Evolutionary conservation across 306 rosid species (phyloP).

Genomic region (Malus sieversii): DNA sequence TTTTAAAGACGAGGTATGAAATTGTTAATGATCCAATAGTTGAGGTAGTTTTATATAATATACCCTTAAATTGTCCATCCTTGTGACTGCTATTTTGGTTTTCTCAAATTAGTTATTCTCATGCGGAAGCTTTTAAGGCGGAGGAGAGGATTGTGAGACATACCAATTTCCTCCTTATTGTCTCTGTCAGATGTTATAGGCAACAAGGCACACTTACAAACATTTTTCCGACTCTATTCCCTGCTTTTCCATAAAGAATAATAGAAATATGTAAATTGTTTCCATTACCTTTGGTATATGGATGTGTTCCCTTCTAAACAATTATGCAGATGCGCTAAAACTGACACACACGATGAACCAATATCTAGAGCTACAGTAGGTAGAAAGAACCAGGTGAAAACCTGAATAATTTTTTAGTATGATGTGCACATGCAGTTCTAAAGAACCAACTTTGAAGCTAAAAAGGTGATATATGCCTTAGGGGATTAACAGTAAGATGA

Average conservation of each 20-base stretch:
- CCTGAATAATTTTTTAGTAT: neutral
- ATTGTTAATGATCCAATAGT: too few species aligned
- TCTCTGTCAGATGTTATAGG: neutral
- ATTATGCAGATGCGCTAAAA: neutral
- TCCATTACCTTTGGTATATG: neutral
- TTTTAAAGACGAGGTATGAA: too few species aligned
- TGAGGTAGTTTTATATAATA: too few species aligned
- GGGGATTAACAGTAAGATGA: neutral
- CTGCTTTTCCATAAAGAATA: neutral
- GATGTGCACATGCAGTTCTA: neutral
- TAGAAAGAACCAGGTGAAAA: neutral
- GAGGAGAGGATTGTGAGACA: neutral
- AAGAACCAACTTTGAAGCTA: neutral
- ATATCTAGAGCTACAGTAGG: neutral
- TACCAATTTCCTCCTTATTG: neutral
- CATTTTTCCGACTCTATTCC: neutral
- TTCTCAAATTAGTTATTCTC: neutral
- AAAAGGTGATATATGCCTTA: neutral
- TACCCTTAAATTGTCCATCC: neutral
- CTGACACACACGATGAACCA: neutral
- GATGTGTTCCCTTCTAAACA: neutral
- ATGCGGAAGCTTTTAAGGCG: neutral
- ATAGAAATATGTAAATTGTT: neutral
- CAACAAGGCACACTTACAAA: neutral
- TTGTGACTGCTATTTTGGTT: neutral